Percentiles rank a stretch among this genome's conserved stretches.
These are phyloP conservation scores for Phaeosphaeriaceae sp. DNA, from an alignment of 2,329 filamentous ascomycete species.

Conservation along the genomic window DNA sequence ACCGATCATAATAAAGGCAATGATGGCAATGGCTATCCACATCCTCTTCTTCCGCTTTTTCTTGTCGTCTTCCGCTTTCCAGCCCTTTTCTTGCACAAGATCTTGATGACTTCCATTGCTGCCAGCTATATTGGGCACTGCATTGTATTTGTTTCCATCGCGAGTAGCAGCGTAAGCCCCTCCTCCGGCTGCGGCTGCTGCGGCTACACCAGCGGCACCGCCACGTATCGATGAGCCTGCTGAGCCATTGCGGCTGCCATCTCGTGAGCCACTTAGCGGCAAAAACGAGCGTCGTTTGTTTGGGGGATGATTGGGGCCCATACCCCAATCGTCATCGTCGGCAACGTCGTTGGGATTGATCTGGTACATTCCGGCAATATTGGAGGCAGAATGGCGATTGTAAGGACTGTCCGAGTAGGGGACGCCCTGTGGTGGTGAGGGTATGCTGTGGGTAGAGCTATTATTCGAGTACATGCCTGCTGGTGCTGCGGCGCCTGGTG, in stretches of 20 bases:
- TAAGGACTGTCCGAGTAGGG: slow-evolving; percentile 71
- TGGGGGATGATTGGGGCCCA: slow-evolving; percentile 59
- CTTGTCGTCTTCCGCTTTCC: slow-evolving; percentile 56
- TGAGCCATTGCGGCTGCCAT: slow-evolving; percentile 47
- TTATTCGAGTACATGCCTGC: slow-evolving; percentile 44
- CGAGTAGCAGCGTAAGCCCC: slow-evolving; percentile 36
- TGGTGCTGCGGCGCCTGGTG: slow-evolving; percentile 40
- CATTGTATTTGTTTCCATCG: slow-evolving; percentile 61
- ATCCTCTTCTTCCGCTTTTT: slow-evolving; percentile 66
- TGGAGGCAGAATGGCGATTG: slow-evolving; percentile 59
- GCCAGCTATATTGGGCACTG: slow-evolving; percentile 52
- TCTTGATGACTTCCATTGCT: slow-evolving; percentile 21
- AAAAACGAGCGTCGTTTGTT: slow-evolving; percentile 65
- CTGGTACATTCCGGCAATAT: slow-evolving; percentile 47
- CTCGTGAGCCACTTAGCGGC: slow-evolving; percentile 56
- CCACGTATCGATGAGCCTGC: slow-evolving; percentile 50
- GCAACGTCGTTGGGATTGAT: slow-evolving; percentile 81
- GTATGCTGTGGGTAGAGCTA: slow-evolving; percentile 59
- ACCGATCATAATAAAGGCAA: slow-evolving; percentile 70
- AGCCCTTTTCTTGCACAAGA: slow-evolving; percentile 67
- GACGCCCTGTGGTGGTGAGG: slow-evolving; percentile 40
- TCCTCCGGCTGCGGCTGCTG: slow-evolving; percentile 46
- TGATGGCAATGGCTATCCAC: slow-evolving; percentile 69
- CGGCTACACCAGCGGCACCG: slow-evolving; percentile 51
- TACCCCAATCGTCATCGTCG: slow-evolving; percentile 87